A percentile compares a stretch with the other conserved stretches of the same genome.
These are phyloP conservation scores for Beta macrorhiza DNA, from an alignment of 179 eudicot species.

Conservation along the genomic window DNA sequence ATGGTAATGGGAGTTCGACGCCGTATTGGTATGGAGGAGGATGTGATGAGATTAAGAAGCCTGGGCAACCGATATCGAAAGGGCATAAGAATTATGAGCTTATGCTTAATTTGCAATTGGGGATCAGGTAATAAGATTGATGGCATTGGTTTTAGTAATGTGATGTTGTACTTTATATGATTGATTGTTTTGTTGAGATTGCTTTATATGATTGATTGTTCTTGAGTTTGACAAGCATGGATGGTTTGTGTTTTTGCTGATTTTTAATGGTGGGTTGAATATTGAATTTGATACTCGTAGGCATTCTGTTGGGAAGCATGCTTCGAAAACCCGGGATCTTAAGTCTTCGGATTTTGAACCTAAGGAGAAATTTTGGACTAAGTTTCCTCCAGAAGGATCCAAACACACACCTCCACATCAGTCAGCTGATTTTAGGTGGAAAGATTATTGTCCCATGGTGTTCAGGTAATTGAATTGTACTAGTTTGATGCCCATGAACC, in stretches of 20 bases:
- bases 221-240: conserved; percentile 3
- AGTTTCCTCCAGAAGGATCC: conserved; percentile 87
- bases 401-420: conserved; percentile 85
- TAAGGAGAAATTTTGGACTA: conserved; percentile 78
- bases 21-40: conserved; percentile 48
- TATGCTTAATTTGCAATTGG: conserved; percentile 91
- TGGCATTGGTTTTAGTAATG: neutral
- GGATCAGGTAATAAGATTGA: conserved; percentile 38
- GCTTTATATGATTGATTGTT: neutral
- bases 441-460: conserved; percentile 95
- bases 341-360: conserved; percentile 81
- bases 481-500: conserved; percentile 4
- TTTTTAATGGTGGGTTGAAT: conserved; percentile 26
- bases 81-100: conserved; percentile 73
- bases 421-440: conserved; percentile 84
- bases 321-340: conserved; percentile 58
- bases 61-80: conserved; percentile 56
- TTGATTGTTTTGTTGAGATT: neutral
- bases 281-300: conserved; percentile 31
- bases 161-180: neutral
- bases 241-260: conserved; percentile 2
- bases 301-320: conserved; percentile 90
- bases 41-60: conserved; percentile 68
- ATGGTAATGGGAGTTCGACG: conserved; percentile 30
- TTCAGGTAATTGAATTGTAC: conserved; percentile 55